phyloP scores from a whole-genome alignment of 768 basidiomycete genomes.

The Gloeophyllum trabeum region DNA sequence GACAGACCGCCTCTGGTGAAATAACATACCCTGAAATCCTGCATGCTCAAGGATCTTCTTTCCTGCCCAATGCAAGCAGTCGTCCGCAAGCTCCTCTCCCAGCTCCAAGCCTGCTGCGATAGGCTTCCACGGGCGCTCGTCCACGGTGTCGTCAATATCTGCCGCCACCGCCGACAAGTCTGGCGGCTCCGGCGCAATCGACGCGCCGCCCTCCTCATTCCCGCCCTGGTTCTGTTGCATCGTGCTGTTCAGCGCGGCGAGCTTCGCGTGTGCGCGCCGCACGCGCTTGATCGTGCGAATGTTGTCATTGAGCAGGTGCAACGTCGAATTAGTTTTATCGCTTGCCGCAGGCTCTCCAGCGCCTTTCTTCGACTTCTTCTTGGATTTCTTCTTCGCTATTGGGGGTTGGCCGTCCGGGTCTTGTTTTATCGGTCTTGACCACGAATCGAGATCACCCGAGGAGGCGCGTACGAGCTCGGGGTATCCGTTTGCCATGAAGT shows the following conservation, averaged over 20 bases:
- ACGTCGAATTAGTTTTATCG: slow-evolving; percentile 28
- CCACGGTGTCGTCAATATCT: slow-evolving; percentile 18
- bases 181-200: not conserved
- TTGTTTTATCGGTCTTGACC: too few species aligned
- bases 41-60: slow-evolving; percentile 77
- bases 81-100: slow-evolving; percentile 44
- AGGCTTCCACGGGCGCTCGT: slow-evolving; percentile 50
- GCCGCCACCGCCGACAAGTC: slow-evolving; percentile 18
- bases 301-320: slow-evolving; percentile 67
- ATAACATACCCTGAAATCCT: slow-evolving; percentile 77
- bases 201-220: not conserved
- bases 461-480: slow-evolving; percentile 27
- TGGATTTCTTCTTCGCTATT: slow-evolving; percentile 1
- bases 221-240: slow-evolving; percentile 2
- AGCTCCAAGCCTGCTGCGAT: slow-evolving; percentile 33
- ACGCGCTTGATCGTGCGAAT: slow-evolving; percentile 66
- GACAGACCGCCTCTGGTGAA: slow-evolving; percentile 1
- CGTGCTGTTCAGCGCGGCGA: slow-evolving; percentile 33
- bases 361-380: slow-evolving; percentile 21
- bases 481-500: slow-evolving; percentile 52
- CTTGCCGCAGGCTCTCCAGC: slow-evolving; percentile 15
- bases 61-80: slow-evolving; percentile 64
- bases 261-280: slow-evolving; percentile 61
- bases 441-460: too few species aligned
- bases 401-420: slow-evolving; percentile 12